Evolutionary conservation across 202 grass and related monocot species (phyloP).

Genomic region (Zoysia matrella): DNA sequence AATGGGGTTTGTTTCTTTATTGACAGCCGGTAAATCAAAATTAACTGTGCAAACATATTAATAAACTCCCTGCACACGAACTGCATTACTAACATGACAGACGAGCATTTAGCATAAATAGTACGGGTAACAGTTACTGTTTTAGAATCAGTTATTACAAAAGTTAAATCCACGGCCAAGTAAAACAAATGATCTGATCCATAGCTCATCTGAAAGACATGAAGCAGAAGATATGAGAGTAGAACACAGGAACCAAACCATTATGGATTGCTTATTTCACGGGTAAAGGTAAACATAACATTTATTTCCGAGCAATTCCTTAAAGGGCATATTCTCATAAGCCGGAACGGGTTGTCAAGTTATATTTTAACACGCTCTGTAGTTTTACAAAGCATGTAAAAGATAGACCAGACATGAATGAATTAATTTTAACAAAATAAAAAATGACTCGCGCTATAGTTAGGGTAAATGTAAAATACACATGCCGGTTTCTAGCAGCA

Average conservation of each 20-base stretch:
- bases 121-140: not conserved
- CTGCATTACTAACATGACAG: not conserved
- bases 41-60: not conserved
- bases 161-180: constrained; percentile 28
- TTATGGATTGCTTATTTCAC: not conserved
- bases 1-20: not conserved
- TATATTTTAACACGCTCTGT: constrained; percentile 2
- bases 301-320: not conserved
- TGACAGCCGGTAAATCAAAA: not conserved
- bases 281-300: not conserved
- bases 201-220: constrained; percentile 45
- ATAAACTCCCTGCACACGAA: not conserved
- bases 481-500: not conserved
- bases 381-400: not conserved
- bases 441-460: not conserved
- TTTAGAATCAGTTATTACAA: constrained; percentile 17
- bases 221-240: constrained; percentile 19
- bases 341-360: not conserved
- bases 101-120: not conserved
- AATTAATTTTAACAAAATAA: not conserved
- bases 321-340: not conserved
- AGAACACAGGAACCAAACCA: constrained; percentile 4
- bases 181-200: constrained; percentile 41
- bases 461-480: not conserved
- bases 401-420: not conserved